Conservation (phyloP, 148 eudicot species). For the Amaranthus hypochondriacus region DNA sequence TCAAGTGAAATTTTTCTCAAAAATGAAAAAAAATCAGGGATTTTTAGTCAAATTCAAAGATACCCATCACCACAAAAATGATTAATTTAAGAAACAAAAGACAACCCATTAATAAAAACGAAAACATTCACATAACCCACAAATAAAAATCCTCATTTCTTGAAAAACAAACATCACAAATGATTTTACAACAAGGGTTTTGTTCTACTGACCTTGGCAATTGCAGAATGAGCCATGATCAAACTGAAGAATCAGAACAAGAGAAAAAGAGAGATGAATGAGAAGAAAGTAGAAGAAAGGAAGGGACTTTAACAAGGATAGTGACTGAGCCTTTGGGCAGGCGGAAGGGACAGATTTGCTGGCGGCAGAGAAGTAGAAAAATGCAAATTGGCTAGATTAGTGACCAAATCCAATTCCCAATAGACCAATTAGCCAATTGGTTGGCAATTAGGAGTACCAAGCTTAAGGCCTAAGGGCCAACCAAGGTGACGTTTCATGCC, state of each 20-base stretch:
- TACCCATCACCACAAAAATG: slow-evolving; percentile 5
- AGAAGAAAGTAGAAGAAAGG: neutral
- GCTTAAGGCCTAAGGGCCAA: slow-evolving; percentile 19
- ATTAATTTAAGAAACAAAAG: neutral
- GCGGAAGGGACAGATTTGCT: slow-evolving; percentile 29
- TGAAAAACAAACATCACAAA: neutral
- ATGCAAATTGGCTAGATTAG: slow-evolving; percentile 2
- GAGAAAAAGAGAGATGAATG: slow-evolving; percentile 3
- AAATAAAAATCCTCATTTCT: neutral
- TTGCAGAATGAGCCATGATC: slow-evolving; percentile 48
- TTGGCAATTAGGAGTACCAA: neutral
- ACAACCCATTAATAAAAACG: neutral
- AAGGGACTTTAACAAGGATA: slow-evolving; percentile 13
- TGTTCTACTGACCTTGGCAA: slow-evolving; percentile 34
- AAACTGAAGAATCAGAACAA: neutral
- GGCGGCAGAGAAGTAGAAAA: slow-evolving; percentile 5
- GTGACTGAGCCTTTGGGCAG: slow-evolving; percentile 33
- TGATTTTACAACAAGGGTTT: neutral
- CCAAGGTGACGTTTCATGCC: neutral
- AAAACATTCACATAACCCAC: neutral
- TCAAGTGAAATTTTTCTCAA: slow-evolving; percentile 3
- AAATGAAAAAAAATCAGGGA: neutral
- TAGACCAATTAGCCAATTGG: slow-evolving; percentile 10
- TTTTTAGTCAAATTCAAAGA: neutral
- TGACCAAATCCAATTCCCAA: slow-evolving; percentile 18